Base-by-base conservation (phyloP, 163 green algal genomes). In the Scenedesmus sp. region DNA sequence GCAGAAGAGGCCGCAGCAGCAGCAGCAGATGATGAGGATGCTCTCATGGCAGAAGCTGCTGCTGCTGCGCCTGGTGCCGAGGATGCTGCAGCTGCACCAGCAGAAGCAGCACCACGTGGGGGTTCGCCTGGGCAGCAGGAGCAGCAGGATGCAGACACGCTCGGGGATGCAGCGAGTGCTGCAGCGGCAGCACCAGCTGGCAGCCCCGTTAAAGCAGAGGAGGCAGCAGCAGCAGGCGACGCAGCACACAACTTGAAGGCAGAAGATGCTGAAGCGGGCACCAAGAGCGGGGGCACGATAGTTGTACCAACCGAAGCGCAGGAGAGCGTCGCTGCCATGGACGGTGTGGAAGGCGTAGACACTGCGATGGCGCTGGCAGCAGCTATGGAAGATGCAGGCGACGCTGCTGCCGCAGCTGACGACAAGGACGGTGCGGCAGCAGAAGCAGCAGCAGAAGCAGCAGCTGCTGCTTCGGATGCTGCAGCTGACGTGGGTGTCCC, bases 11-110 rank as follows among this genome's bases (percentile, higher is more conserved):
- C 72, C 49, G 72, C 72, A 81, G 35, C 72, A 85, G 80, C 80
- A 61, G 46, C 43, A 37, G 82, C 26, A 26, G 83, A 88, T 65
- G 59, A 88, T 61, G 83, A 61, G 24, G 83, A 88, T 65, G 59
- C 13, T 1, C 33, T 88, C 40, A 81, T 88, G 59, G 56, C 56
- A 30, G 56, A 88, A 24, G 72, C 72, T 81, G 72, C 72, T 81
- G 72, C 72, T 51, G 72, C 15, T 33, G 72, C 72, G 18, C 72
- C 37, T 44, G 72, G 26, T 49, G 72, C 72, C 26, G 33, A 43
- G 12, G 81, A 68, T 42, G 37, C 73, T 70, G 76, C 86, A 85
- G 83, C 83, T 42, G 72, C 84, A 90, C 37, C 59, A 33, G 35
- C 40, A 65, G 82, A 24, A 87, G 82, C 53, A 42, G 81, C 68